Base-by-base conservation (phyloP, 2,329 filamentous ascomycete species). In the Paradendryphiella salina region DNA sequence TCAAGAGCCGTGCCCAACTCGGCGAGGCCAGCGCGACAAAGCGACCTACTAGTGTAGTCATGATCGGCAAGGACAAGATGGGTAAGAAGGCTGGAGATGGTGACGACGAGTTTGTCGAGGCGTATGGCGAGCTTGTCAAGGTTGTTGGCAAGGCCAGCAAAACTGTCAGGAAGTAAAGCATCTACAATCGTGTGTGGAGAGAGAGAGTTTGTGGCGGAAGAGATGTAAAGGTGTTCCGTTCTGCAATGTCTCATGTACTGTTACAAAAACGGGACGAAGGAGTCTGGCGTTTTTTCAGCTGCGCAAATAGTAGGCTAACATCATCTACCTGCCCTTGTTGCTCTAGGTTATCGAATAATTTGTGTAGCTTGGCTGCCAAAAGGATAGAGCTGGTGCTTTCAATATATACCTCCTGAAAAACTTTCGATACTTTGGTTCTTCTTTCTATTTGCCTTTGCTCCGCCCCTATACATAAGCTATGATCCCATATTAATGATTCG, bases 21-120 rank as follows among this genome's bases (percentile, higher is more conserved):
- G 94, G 94, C 69, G 89, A 90, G 63, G 93, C 94, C 3, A 92
- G 92, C 54, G 89, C 87, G 75, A 99, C 94, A 41, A 99, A 97
- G 86, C 82, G 94, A 59, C 94, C 94, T 42, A 99, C 94, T 29
- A 95, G 89, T 73, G 94, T 99, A 47, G 90, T 96, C 65, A 96
- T 99, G 91, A 85, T 86, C 41, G 76, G 75, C 43, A 80, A 80
- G 64, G 75, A 77, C 21, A 74, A 75, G 32, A 73, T 74, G 54
- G 79, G 77, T 68, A 79, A 77, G 75, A 73, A 75, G 57, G 74
- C 74, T n/a, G 74, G 74, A 38, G 77, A 72, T 15, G 77, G 75
- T 32, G 76, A 78, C 50, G 72, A 64, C 47, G 74, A 76, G 46
- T 84, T 80, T 65, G 74, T 71, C 53, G 79, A 82, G 66, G 76